phyloP scores from a whole-genome alignment of 768 basidiomycete genomes.

The Calocybe gangraenosa region DNA sequence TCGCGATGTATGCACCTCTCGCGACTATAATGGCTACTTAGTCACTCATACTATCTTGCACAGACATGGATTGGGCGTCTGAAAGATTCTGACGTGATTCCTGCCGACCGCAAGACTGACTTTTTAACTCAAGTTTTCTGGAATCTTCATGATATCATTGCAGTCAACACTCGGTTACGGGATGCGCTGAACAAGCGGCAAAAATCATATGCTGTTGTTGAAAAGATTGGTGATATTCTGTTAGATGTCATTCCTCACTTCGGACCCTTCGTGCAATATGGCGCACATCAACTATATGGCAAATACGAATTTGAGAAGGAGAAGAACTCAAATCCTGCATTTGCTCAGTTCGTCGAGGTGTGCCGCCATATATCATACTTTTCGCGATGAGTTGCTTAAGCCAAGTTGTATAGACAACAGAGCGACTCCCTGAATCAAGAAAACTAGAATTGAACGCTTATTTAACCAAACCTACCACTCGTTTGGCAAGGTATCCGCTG shows the following conservation, averaged over 20 bases:
- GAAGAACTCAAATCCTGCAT: slow-evolving; percentile 87
- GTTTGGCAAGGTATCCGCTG: slow-evolving; percentile 94
- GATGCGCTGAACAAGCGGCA: slow-evolving; percentile 94
- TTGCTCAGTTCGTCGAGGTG: slow-evolving; percentile 95
- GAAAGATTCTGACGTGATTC: slow-evolving; percentile 71
- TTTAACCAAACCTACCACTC: slow-evolving; percentile 95
- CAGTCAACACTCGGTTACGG: slow-evolving; percentile 85
- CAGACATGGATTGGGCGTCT: slow-evolving; percentile 90
- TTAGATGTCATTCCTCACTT: slow-evolving; percentile 85
- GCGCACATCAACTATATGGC: slow-evolving; percentile 94
- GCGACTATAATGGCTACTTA: too few relatives aligned
- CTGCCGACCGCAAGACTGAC: slow-evolving; percentile 68
- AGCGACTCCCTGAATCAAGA: slow-evolving; percentile 90
- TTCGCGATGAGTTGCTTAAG: not conserved
- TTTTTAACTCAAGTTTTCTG: slow-evolving; percentile 96
- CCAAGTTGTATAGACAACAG: slow-evolving; percentile 58
- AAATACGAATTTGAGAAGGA: slow-evolving; percentile 99
- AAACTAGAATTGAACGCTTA: slow-evolving; percentile 98
- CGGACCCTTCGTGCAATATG: slow-evolving; percentile 91
- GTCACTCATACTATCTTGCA: slow-evolving; percentile 1
- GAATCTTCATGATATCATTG: slow-evolving; percentile 93
- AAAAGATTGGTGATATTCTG: slow-evolving; percentile 87
- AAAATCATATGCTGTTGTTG: slow-evolving; percentile 91
- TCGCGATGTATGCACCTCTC: slow-evolving; percentile 75
- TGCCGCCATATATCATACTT: slow-evolving; percentile 12